Conservation (phyloP, 805 yeast species). For the Ogataea pini region DNA sequence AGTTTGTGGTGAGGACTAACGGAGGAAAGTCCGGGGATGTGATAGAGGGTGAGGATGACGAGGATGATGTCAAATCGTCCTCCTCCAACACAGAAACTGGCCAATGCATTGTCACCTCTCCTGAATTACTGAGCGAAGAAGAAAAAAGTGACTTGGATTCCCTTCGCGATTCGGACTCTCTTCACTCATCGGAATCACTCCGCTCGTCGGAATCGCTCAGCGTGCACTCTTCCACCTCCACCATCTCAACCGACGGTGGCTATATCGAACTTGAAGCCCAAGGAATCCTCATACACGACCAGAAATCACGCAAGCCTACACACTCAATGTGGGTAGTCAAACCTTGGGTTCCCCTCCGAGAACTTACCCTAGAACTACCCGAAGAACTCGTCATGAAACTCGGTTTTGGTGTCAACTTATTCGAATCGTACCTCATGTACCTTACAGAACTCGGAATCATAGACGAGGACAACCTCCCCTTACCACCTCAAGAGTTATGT, state of each 20-base stretch:
- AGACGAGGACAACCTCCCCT: slow-evolving; percentile 66
- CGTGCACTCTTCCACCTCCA: slow-evolving; percentile 31
- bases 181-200: background rate
- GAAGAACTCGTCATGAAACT: slow-evolving; percentile 65
- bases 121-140: too few relatives aligned
- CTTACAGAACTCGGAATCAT: slow-evolving; percentile 64
- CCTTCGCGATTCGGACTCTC: background rate
- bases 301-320: slow-evolving; percentile 55
- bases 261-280: slow-evolving; percentile 85
- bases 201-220: slow-evolving; percentile 27
- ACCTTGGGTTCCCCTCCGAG: slow-evolving; percentile 66
- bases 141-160: too few relatives aligned
- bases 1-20: slow-evolving; percentile 54
- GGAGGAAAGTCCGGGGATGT: slow-evolving; percentile 5
- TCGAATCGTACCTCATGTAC: slow-evolving; percentile 68
- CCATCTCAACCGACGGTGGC: slow-evolving; percentile 58
- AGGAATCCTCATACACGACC: slow-evolving; percentile 78
- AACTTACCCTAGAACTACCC: slow-evolving; percentile 69
- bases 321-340: slow-evolving; percentile 94
- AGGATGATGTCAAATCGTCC: too few relatives aligned
- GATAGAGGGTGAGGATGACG: too few relatives aligned
- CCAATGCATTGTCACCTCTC: background rate
- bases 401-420: slow-evolving; percentile 87
- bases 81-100: too few relatives aligned
- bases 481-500: slow-evolving; percentile 82